Evolutionary conservation across 768 basidiomycete species (phyloP), one percentile per base, ranked within the genome.

Genomic region (Ramaria sp.): DNA sequence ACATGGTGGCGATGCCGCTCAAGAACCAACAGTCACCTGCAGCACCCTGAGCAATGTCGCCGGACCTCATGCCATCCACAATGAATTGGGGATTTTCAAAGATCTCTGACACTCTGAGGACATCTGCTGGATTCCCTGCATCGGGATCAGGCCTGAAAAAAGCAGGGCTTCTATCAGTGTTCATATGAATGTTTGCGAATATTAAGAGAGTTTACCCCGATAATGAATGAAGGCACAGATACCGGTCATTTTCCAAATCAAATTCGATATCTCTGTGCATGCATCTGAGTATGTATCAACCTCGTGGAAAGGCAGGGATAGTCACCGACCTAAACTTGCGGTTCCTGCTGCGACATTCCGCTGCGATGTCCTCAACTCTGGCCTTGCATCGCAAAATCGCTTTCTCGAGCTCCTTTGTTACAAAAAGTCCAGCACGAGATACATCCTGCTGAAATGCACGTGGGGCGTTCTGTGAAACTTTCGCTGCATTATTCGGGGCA

Each of bases 11-110:
- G 49, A 81, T 59, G 1, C 78, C 80, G 7, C 74, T 75, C 9
- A 81, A 63, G 63, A 82, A 76, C 72, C 78, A 81, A 59, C 79
- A 81, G 60, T 80, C 73, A 0, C 76, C 77, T 19, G 80, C 59
- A 6, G 57, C 27, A 31, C 80, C 78, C 65, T 81, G 79, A 4
- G 71, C 69, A 17, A 78, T 74, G 59, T 78, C 76, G 27, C 68
- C 72, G 2, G 74, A 70, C 50, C 69, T 65, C 6, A 72, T 67
- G 5, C 73, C 77, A 51, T 74, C 71, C 30, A 73, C 61, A 64
- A 75, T 79, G 63, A 81, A 81, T 10, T 70, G 63, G 0, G 80
- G 78, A 0, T 77, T 70, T 10, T 76, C 71, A 56, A 79, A 81
- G 9, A 81, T 76, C 42, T 80, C 72, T 0, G 73, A 70, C n/a